Conservation (phyloP, 371 early-diverging fungal genomes). For the Mucor irregularis region DNA sequence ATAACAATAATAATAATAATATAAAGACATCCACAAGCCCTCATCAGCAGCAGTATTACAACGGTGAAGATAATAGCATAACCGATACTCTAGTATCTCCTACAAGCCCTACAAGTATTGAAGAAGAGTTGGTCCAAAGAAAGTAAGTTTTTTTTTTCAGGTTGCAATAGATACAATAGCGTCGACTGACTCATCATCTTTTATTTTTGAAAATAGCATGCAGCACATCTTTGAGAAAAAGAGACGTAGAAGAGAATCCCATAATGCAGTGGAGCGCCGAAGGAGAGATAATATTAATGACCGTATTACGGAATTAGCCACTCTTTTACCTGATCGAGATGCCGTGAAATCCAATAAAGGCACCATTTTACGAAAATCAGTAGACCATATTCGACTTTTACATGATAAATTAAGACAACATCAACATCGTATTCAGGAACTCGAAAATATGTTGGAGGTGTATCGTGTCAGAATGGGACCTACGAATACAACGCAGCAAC, state of each 20-base stretch:
- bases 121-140: conserved; percentile 41
- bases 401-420: conserved; percentile 58
- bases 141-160: conserved; percentile 30
- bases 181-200: background rate
- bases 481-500: conserved; percentile 12
- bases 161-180: background rate
- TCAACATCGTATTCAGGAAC: conserved; percentile 64
- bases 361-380: conserved; percentile 79
- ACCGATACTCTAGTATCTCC: conserved; percentile 23
- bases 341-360: conserved; percentile 77
- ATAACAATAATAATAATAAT: background rate
- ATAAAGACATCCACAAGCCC: conserved; percentile 5
- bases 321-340: conserved; percentile 48
- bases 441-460: conserved; percentile 51
- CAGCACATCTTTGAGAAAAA: conserved; percentile 39
- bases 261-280: conserved; percentile 79
- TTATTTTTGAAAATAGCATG: conserved; percentile 22
- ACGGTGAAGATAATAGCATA: conserved; percentile 2
- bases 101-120: conserved; percentile 25
- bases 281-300: conserved; percentile 96
- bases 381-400: conserved; percentile 81
- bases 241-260: conserved; percentile 35
- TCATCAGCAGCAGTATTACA: conserved; percentile 1
- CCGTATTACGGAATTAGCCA: conserved; percentile 69
- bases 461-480: conserved; percentile 23